phyloP scores from a whole-genome alignment of 768 basidiomycete species.

The Tephrocybe sp. region DNA sequence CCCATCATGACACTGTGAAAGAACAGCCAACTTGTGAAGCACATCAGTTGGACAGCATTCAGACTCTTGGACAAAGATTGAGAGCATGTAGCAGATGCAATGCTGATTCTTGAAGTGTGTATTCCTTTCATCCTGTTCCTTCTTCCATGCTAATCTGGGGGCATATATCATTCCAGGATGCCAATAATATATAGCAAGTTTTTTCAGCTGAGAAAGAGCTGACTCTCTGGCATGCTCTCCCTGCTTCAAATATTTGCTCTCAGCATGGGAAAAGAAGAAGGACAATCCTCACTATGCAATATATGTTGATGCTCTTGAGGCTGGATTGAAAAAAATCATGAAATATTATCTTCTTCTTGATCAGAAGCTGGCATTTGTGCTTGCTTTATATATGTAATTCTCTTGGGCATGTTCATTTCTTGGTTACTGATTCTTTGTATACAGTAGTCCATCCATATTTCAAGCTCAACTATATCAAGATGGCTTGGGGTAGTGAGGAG shows the following conservation, averaged over 20 bases:
- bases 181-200: too few species aligned
- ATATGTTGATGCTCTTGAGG: conserved; percentile 19
- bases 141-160: conserved; percentile 17
- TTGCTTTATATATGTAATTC: too few species aligned
- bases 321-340: conserved; percentile 22
- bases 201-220: conserved; percentile 25
- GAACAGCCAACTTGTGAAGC: conserved; percentile 4
- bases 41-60: conserved; percentile 16
- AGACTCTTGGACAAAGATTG: conserved; percentile 6
- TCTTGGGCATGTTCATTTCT: conserved; percentile 15
- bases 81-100: conserved; percentile 7
- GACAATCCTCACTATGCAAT: conserved; percentile 3
- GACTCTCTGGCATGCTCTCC: too few species aligned
- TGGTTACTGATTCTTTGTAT: neutral
- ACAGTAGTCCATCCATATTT: too few species aligned
- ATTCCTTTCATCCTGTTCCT: neutral
- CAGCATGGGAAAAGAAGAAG: too few species aligned
- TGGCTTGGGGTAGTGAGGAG: too few species aligned
- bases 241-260: too few species aligned
- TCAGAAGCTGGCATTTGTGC: conserved; percentile 20
- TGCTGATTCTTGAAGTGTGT: conserved; percentile 11
- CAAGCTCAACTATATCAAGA: too few species aligned
- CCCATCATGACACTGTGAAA: conserved; percentile 12
- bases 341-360: conserved; percentile 25
- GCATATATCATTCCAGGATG: conserved; percentile 18